Evolutionary conservation across 306 rosid species (phyloP).

Genomic region (Cicer cuneatum): DNA sequence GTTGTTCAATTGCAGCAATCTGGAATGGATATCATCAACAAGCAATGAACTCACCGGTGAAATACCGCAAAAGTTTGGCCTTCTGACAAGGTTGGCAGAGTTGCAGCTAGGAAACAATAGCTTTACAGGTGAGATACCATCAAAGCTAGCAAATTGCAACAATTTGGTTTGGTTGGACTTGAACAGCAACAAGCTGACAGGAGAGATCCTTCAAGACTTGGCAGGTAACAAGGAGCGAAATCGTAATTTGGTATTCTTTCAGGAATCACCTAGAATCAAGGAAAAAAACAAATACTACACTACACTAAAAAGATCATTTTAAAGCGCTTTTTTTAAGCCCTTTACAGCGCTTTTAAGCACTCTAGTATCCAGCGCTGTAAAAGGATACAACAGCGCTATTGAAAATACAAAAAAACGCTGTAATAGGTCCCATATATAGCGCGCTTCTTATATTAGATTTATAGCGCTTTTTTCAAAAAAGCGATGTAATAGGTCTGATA

Average conservation of each 20-base stretch:
- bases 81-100: constrained; percentile 81
- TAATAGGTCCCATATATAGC: no score
- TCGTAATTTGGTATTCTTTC: constrained; percentile 82
- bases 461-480: no score
- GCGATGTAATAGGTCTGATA: no score
- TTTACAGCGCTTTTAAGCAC: no score
- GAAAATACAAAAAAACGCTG: no score
- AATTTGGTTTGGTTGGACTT: constrained; percentile 98
- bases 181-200: constrained; percentile 94
- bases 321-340: no score
- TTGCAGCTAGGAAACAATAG: constrained; percentile 95
- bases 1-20: constrained; percentile 81
- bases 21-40: constrained; percentile 94
- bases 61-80: constrained; percentile 75
- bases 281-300: no score
- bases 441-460: no score
- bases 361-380: no score
- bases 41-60: constrained; percentile 79
- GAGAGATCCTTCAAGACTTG: constrained; percentile 90
- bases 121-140: constrained; percentile 84
- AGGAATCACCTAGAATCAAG: no score
- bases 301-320: no score
- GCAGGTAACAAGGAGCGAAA: constrained; percentile 86
- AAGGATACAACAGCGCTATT: no score
- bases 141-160: constrained; percentile 78